A percentile compares a stretch with the other conserved stretches of the same genome.
phyloP scores from a whole-genome alignment of 176 grass and related monocot species.

The Secale cereale region DNA sequence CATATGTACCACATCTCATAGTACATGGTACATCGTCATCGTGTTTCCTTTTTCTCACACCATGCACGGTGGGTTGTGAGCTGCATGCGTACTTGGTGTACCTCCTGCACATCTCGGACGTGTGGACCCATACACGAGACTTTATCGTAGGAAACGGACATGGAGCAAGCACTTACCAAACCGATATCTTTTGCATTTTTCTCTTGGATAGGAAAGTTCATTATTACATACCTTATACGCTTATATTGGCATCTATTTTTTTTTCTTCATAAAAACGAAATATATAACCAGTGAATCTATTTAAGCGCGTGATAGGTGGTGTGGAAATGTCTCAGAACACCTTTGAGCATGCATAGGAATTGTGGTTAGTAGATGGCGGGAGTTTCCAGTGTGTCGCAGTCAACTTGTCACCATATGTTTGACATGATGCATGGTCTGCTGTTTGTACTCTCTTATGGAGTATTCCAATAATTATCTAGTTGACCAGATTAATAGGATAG shows the following conservation, averaged over 20 bases:
- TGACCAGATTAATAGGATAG: background rate
- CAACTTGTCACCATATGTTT: constrained; percentile 23
- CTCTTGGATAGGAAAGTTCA: constrained; percentile 17
- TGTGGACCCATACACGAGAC: constrained; percentile 21
- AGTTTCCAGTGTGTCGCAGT: constrained; percentile 8
- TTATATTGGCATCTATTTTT: background rate
- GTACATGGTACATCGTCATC: constrained; percentile 10
- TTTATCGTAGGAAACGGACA: constrained; percentile 30
- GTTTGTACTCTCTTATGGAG: background rate
- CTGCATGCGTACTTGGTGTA: constrained; percentile 9
- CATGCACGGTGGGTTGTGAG: constrained; percentile 5
- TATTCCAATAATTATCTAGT: background rate
- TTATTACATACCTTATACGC: constrained; percentile 12
- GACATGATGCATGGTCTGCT: constrained; percentile 15
- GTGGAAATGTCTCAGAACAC: background rate
- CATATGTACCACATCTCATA: constrained; percentile 22
- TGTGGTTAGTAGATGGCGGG: constrained; percentile 7
- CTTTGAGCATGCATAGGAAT: background rate
- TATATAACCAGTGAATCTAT: background rate
- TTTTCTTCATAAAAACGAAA: background rate
- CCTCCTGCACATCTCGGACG: constrained; percentile 23
- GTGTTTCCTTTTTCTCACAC: constrained; percentile 27
- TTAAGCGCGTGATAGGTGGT: background rate
- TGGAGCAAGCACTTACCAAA: constrained; percentile 28
- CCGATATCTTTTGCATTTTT: constrained; percentile 30